Conservation (phyloP, 345 rosid genomes). For the Sisymbrium altissimum region DNA sequence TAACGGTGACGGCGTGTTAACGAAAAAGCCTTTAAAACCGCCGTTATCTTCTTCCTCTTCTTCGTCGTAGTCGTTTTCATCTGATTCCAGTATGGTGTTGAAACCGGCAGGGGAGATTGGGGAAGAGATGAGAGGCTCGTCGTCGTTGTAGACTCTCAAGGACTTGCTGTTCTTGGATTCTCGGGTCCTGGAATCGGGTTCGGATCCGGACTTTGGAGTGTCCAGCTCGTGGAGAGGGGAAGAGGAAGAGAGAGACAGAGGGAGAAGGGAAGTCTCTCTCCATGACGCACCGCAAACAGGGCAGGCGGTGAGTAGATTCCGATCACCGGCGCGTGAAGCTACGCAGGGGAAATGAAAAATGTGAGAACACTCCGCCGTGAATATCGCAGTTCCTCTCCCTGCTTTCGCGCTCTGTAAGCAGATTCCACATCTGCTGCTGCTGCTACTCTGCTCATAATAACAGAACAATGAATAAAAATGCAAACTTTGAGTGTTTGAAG, state of each 20-base stretch:
- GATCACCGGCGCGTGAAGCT: constrained; percentile 44
- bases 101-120: constrained; percentile 51
- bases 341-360: constrained; percentile 78
- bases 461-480: not conserved
- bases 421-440: constrained; percentile 57
- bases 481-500: not conserved
- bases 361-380: constrained; percentile 87
- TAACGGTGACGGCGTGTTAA: constrained; percentile 33
- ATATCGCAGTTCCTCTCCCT: constrained; percentile 76
- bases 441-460: constrained; percentile 32
- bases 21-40: constrained; percentile 65
- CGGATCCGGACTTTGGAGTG: constrained; percentile 19
- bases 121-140: constrained; percentile 70
- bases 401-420: constrained; percentile 63
- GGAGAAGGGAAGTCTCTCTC: constrained; percentile 53
- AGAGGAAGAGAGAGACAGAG: constrained; percentile 25
- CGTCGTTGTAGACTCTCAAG: constrained; percentile 69
- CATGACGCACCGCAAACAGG: constrained; percentile 70
- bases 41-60: constrained; percentile 35
- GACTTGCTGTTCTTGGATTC: constrained; percentile 32
- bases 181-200: constrained; percentile 22
- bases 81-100: constrained; percentile 77
- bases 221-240: constrained; percentile 17
- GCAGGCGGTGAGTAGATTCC: constrained; percentile 43
- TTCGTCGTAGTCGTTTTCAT: constrained; percentile 44